Evolutionary conservation across 306 rosid species (phyloP).

Genomic region (Cicer cuneatum): DNA sequence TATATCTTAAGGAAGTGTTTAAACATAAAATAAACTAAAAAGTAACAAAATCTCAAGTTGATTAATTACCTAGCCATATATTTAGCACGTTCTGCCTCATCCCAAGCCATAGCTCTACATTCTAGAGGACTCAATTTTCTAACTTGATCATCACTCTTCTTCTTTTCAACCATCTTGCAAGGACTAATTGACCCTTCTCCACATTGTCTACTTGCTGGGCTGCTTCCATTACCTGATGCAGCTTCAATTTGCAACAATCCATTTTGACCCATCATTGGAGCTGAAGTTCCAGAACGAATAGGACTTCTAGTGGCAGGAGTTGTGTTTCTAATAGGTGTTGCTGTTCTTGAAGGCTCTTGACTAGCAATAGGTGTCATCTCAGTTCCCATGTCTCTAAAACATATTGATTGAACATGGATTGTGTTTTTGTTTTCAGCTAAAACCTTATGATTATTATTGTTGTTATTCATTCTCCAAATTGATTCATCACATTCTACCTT

Average conservation of each 20-base stretch:
- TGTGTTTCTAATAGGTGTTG: slow-evolving; percentile 85
- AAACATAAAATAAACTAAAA: background rate
- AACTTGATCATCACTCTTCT: slow-evolving; percentile 57
- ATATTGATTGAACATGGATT: slow-evolving; percentile 63
- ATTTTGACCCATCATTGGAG: slow-evolving; percentile 67
- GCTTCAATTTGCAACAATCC: slow-evolving; percentile 54
- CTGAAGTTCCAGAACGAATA: slow-evolving; percentile 71
- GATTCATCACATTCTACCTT: slow-evolving; percentile 77
- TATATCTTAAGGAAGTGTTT: background rate
- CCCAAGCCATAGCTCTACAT: slow-evolving; percentile 90
- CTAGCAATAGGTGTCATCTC: slow-evolving; percentile 98
- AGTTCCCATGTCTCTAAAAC: slow-evolving; percentile 97
- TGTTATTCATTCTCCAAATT: slow-evolving; percentile 71
- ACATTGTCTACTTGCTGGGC: slow-evolving; percentile 37
- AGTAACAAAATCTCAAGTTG: background rate
- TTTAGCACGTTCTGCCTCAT: slow-evolving; percentile 95
- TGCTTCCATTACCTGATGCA: slow-evolving; percentile 5
- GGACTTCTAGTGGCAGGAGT: slow-evolving; percentile 79
- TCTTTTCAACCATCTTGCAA: slow-evolving; percentile 50
- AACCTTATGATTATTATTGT: background rate
- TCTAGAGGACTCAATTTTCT: slow-evolving; percentile 66
- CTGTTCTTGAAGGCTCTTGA: slow-evolving; percentile 92
- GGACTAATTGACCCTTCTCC: slow-evolving; percentile 53
- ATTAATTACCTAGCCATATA: slow-evolving; percentile 77
- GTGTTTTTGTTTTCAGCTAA: slow-evolving; percentile 46